Percentiles rank a stretch among this genome's conserved stretches.
These are phyloP conservation scores for Penicillium soppii DNA, from an alignment of 495 filamentous ascomycete genomes.

Conservation along the genomic window DNA sequence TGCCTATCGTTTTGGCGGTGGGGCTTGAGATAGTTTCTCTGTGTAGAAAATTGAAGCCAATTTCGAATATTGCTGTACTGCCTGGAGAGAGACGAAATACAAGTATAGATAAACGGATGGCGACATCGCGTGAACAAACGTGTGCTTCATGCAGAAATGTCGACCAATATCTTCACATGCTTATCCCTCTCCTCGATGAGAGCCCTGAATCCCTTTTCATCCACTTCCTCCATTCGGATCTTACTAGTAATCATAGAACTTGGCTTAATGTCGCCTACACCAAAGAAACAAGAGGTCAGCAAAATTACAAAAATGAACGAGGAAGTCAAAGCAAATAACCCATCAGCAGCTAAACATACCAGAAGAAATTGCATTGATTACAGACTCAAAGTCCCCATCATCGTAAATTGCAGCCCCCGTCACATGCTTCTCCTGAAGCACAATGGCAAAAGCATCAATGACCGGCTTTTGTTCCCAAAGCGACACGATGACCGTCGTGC, in stretches of 20 bases:
- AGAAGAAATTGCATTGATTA: slow-evolving; percentile 52
- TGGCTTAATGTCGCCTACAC: slow-evolving; percentile 25
- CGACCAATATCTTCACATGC: slow-evolving; percentile 55
- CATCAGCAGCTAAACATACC: slow-evolving; percentile 24
- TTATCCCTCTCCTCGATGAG: slow-evolving; percentile 54
- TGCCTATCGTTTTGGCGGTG: too few relatives aligned
- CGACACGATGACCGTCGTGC: slow-evolving; percentile 26
- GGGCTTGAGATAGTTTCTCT: too few relatives aligned
- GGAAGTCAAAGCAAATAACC: background rate
- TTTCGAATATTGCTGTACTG: too few relatives aligned
- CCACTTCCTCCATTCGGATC: slow-evolving; percentile 50
- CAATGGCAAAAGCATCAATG: slow-evolving; percentile 22
- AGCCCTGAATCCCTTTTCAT: slow-evolving; percentile 52
- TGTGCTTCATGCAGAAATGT: slow-evolving; percentile 10
- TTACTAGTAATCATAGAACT: slow-evolving; percentile 56
- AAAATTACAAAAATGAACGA: slow-evolving; percentile 5
- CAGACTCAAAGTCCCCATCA: slow-evolving; percentile 42
- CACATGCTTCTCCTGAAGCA: slow-evolving; percentile 24
- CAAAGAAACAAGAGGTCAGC: slow-evolving; percentile 30
- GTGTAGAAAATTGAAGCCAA: too few relatives aligned
- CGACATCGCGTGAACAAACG: background rate
- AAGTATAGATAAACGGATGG: background rate
- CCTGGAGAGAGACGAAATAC: background rate
- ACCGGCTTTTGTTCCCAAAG: slow-evolving; percentile 20
- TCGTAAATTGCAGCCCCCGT: slow-evolving; percentile 37